Conservation (phyloP, 2,329 filamentous ascomycete genomes). For the Chrysosporium keratinophilum region DNA sequence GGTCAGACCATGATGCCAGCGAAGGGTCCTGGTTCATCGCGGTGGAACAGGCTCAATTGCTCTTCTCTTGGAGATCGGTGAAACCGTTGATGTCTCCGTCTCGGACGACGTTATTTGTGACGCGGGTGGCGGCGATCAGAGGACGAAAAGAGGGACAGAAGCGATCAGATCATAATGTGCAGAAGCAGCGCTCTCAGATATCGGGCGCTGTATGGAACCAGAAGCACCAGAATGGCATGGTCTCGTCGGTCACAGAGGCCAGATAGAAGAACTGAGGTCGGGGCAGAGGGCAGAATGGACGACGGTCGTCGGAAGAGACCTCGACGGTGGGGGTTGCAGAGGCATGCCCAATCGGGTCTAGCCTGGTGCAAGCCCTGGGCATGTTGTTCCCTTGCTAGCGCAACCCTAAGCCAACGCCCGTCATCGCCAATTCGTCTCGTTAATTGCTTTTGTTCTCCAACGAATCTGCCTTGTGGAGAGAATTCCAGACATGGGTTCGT, state of each 20-base stretch:
- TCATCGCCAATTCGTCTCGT: not conserved
- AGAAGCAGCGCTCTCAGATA: conserved; percentile 3
- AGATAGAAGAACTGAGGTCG: not conserved
- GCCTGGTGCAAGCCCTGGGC: conserved; percentile 1
- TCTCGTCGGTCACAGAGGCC: not conserved
- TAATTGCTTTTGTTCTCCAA: not conserved
- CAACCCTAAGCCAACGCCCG: conserved; percentile 3
- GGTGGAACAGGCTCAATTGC: conserved; percentile 2
- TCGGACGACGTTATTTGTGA: not conserved
- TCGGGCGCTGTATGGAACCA: not conserved
- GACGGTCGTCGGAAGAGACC: not conserved
- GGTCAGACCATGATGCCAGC: conserved; percentile 32
- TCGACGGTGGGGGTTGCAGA: conserved; percentile 1
- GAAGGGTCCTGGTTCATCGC: conserved; percentile 33
- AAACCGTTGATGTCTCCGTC: not conserved
- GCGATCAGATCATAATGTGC: not conserved
- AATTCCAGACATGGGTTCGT: not conserved
- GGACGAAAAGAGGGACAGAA: not conserved
- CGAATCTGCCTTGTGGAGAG: conserved; percentile 10
- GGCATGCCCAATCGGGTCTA: conserved; percentile 5
- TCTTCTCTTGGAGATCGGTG: not conserved
- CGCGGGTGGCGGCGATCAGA: not conserved
- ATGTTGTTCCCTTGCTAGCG: conserved; percentile 1
- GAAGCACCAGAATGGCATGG: not conserved
- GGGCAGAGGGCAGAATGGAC: not conserved